Evolutionary conservation across 805 yeast genomes (phyloP), one percentile per base, ranked within the genome.

Genomic region (Hanseniaspora singularis): DNA sequence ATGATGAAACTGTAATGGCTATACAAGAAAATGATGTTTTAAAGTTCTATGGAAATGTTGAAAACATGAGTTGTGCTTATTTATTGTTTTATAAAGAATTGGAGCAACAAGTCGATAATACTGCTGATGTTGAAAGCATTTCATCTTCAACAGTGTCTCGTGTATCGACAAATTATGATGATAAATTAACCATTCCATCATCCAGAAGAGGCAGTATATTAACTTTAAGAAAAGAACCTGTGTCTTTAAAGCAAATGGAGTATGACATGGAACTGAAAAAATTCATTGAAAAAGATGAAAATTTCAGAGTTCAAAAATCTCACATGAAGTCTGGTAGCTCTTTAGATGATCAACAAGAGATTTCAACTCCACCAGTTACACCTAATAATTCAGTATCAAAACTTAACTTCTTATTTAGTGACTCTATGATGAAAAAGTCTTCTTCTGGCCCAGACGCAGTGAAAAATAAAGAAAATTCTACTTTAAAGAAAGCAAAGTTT

Each of bases 1-100:
- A 92, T 60, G 98, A 92, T 61, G 97, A 92, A 61, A 79, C 92
- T 4, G 96, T 89, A 1, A 96, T 89, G 59, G 66, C 81, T 14
- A 87, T 92, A 9, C 86, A 80, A 53, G 95, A 86, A 51, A 68
- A 74, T 33, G 86, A 81, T 53, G 96, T 92, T 3, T 71, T 78
- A 61, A 74, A 81, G 54, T 92, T 88, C 57, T 81, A 85, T 56
- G 97, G 97, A 23, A 89, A 85, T 59, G 77, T 81, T 3, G 81
- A 83, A 2, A 92, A 94, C 7, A 70, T 85, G 56, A 87, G 96
- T 0, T 81, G 95, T 23, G 97, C 97, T 0, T 92, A 92, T 62
- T 79, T 92, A 23, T 65, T 92, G 45, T 84, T 88, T 56, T 89
- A 89, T 62, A 79, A 75, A 54, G 79, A 76, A 51, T n/a, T n/a